Evolutionary conservation across 2,329 filamentous ascomycete species (phyloP).

Genomic region (Aspergillus arachidicola): DNA sequence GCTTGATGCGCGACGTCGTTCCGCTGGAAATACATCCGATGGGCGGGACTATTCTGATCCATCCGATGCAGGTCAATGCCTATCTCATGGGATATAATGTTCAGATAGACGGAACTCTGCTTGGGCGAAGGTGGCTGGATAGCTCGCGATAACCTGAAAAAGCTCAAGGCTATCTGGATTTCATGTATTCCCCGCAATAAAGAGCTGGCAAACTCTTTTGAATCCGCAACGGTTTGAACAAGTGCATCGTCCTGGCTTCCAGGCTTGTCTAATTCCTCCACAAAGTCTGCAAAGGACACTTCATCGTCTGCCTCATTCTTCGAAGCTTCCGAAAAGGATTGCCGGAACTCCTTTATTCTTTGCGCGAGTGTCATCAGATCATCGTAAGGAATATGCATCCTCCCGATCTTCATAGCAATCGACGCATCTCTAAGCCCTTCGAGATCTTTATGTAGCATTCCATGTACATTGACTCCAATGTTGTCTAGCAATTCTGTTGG

Average conservation of each 20-base stretch:
- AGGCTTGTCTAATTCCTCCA: conserved; percentile 71
- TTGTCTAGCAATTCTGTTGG: conserved; percentile 87
- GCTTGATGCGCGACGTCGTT: conserved; percentile 95
- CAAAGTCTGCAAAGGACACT: conserved; percentile 70
- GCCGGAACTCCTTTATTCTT: conserved; percentile 38
- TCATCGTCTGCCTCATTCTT: conserved; percentile 55
- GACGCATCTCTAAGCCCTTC: conserved; percentile 89
- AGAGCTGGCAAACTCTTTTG: conserved; percentile 87
- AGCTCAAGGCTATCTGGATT: conserved; percentile 92
- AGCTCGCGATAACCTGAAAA: conserved; percentile 81
- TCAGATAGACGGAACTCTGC: conserved; percentile 75
- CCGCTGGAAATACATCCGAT: conserved; percentile 96
- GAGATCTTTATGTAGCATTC: conserved; percentile 79
- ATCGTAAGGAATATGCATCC: conserved; percentile 87
- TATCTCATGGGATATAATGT: conserved; percentile 93
- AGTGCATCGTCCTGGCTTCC: conserved; percentile 69
- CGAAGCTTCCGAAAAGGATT: conserved; percentile 35
- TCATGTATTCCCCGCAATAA: conserved; percentile 92
- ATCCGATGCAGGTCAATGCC: conserved; percentile 89
- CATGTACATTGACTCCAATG: conserved; percentile 85
- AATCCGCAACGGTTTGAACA: conserved; percentile 84
- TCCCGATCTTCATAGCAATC: conserved; percentile 85
- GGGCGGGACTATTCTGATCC: conserved; percentile 88
- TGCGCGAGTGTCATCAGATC: conserved; percentile 63
- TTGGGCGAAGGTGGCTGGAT: conserved; percentile 68